Percentiles rank a stretch among this genome's conserved stretches.
Conservation (phyloP, 305 asterid genomes). For the Solanum hybrid region DNA sequence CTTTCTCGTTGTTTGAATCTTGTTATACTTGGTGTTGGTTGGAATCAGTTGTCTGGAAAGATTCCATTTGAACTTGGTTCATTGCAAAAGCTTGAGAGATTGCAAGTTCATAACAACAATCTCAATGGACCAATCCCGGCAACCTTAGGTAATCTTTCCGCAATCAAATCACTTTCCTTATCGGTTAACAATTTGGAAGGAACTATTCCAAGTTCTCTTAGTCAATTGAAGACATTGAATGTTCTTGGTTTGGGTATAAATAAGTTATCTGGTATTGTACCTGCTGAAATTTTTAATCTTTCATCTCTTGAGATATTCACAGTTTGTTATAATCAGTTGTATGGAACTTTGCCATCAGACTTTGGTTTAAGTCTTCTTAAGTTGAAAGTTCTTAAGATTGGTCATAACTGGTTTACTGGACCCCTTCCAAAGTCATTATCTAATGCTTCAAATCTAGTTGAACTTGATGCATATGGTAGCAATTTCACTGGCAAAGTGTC, state of each 20-base stretch:
- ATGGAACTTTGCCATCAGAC: constrained; percentile 22
- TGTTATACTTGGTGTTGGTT: constrained; percentile 16
- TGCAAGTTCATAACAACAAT: constrained; percentile 20
- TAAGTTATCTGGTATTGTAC: constrained; percentile 19
- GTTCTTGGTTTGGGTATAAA: constrained; percentile 26
- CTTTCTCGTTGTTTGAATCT: constrained; percentile 26
- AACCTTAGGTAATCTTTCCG: constrained; percentile 25
- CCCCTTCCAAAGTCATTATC: constrained; percentile 22
- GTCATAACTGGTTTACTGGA: constrained; percentile 23
- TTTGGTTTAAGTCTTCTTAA: constrained; percentile 21
- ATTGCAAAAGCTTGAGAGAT: constrained; percentile 18
- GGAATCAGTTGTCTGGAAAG: constrained; percentile 25
- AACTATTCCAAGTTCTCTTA: constrained; percentile 15
- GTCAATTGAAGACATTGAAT: constrained; percentile 10
- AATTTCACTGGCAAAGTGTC: constrained; percentile 15
- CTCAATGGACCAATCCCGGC: constrained; percentile 21
- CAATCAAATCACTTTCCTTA: constrained; percentile 19
- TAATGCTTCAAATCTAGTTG: constrained; percentile 31
- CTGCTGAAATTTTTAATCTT: constrained; percentile 22
- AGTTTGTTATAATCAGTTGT: constrained; percentile 16
- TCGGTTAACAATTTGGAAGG: constrained; percentile 22
- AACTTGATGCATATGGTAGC: constrained; percentile 15
- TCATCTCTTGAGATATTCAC: constrained; percentile 16
- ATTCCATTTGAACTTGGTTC: constrained; percentile 24
- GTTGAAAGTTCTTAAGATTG: constrained; percentile 17